These are phyloP conservation scores for Gossypium schwendimanii DNA, from an alignment of 441 rosid species.

Conservation along the genomic window DNA sequence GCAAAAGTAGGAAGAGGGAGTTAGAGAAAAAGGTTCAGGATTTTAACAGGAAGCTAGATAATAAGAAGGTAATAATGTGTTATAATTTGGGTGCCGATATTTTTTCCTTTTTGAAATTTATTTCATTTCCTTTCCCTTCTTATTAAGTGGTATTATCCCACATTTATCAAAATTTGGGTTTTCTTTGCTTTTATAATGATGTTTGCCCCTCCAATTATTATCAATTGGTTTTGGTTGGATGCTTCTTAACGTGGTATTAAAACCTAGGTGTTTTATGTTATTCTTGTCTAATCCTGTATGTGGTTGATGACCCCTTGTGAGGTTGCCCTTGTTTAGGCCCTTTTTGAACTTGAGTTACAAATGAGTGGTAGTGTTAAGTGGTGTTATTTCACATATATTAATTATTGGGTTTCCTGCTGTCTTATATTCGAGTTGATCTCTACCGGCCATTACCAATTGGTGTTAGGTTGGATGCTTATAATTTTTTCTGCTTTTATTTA, in stretches of 20 bases:
- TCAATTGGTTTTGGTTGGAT: background rate
- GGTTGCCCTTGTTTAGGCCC: background rate
- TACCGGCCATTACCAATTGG: background rate
- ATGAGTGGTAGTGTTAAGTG: background rate
- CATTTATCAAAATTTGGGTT: background rate
- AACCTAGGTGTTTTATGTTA: background rate
- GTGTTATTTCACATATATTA: background rate
- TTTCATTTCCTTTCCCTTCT: background rate
- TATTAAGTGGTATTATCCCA: background rate
- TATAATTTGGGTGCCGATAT: background rate
- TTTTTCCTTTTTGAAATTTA: background rate
- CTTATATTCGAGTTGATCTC: background rate
- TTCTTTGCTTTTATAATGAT: background rate
- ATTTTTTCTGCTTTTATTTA: background rate
- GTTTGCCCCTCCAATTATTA: background rate
- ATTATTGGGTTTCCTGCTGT: background rate
- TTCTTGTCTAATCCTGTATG: background rate
- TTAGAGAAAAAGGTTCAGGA: constrained; percentile 40
- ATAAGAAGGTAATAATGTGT: constrained; percentile 42
- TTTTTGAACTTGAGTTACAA: background rate
- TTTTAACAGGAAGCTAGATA: constrained; percentile 36
- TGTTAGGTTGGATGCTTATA: background rate
- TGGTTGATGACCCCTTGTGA: too few species aligned
- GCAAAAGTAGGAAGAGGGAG: constrained; percentile 58
- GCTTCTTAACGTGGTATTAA: background rate